phyloP scores from a whole-genome alignment of 257 asterid species.

The Penstemon davidsonii region DNA sequence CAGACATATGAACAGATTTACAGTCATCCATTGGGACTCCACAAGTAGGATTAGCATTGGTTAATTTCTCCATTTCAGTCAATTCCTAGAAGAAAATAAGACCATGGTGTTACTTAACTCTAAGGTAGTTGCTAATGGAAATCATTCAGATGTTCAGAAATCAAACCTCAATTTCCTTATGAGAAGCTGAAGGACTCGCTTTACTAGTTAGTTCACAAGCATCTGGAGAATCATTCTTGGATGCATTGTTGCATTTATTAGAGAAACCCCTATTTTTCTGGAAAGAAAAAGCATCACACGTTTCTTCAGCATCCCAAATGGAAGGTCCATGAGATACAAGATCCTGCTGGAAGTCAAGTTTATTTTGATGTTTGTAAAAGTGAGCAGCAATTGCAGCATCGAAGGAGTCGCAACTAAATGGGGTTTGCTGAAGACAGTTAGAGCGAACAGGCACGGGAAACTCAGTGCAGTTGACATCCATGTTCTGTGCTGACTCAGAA shows the following conservation, averaged over 20 bases:
- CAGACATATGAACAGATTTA: conserved; percentile 43
- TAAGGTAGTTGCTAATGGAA: neutral
- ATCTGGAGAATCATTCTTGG: conserved; percentile 35
- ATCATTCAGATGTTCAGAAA: conserved; percentile 21
- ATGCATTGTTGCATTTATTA: conserved; percentile 31
- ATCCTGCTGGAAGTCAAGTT: conserved; percentile 44
- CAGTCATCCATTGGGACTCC: conserved; percentile 42
- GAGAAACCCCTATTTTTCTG: conserved; percentile 45
- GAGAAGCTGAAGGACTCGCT: conserved; percentile 43
- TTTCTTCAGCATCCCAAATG: conserved; percentile 95
- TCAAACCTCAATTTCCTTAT: conserved; percentile 51
- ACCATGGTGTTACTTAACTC: conserved; percentile 21
- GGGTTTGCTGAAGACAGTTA: conserved; percentile 50
- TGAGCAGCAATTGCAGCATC: conserved; percentile 99
- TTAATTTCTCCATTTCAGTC: conserved; percentile 41
- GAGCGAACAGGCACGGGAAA: conserved; percentile 42
- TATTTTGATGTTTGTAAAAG: conserved; percentile 69
- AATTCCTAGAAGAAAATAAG: conserved; percentile 45
- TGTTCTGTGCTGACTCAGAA: conserved; percentile 46
- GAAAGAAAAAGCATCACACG: conserved; percentile 91
- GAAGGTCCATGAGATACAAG: conserved; percentile 53
- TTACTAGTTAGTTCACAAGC: conserved; percentile 32
- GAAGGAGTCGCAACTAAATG: conserved; percentile 91
- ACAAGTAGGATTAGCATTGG: conserved; percentile 31
- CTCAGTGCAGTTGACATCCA: conserved; percentile 43